phyloP scores from a whole-genome alignment of 2,329 filamentous ascomycete genomes.

The Cercospora beticola region DNA sequence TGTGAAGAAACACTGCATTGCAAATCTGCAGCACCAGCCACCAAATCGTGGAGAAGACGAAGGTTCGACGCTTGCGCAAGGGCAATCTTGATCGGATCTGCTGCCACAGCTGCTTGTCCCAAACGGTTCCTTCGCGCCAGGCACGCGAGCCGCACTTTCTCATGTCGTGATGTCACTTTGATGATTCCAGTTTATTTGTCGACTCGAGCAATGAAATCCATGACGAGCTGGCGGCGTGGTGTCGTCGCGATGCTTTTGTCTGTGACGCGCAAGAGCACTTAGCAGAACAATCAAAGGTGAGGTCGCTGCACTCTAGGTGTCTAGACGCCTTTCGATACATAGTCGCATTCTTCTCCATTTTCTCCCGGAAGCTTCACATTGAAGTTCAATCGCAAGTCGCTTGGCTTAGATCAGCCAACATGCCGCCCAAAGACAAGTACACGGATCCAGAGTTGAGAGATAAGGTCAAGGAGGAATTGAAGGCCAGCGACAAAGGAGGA shows the following conservation, averaged over 20 bases:
- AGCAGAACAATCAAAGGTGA: neutral
- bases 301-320: neutral
- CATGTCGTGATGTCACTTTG: conserved; percentile 17
- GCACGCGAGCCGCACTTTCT: conserved; percentile 4
- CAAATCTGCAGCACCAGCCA: neutral
- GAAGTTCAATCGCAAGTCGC: neutral
- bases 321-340: too few species aligned
- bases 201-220: conserved; percentile 6
- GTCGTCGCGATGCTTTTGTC: neutral
- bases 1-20: neutral
- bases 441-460: conserved; percentile 49
- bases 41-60: conserved; percentile 13
- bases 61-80: conserved; percentile 17
- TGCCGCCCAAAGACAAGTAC: conserved; percentile 51
- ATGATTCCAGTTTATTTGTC: neutral
- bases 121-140: conserved; percentile 5
- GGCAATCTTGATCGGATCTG: conserved; percentile 14
- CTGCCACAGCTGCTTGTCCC: neutral
- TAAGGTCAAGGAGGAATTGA: conserved; percentile 49
- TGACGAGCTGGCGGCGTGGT: conserved; percentile 20
- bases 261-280: neutral
- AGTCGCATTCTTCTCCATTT: neutral
- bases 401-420: conserved; percentile 22
- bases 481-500: conserved; percentile 49
- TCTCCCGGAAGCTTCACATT: neutral